These are phyloP conservation scores for Colletotrichum falcatum DNA, from an alignment of 2,329 filamentous ascomycete species.

Conservation along the genomic window DNA sequence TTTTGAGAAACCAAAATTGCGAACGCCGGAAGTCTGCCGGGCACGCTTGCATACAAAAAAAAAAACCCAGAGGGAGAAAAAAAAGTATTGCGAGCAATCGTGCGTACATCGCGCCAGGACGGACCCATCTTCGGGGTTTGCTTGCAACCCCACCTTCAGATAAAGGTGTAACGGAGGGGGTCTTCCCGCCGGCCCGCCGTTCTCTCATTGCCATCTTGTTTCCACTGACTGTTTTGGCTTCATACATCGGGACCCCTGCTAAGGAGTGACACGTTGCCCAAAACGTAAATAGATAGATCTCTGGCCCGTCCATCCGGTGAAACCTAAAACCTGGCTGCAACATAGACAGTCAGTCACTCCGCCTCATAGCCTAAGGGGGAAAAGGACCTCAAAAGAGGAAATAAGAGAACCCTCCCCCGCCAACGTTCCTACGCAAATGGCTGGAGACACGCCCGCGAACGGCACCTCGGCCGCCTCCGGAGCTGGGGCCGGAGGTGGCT, in stretches of 20 bases:
- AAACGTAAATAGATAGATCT: background rate
- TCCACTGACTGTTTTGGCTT: background rate
- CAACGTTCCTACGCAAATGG: slow-evolving; percentile 1
- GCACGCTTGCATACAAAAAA: too few species aligned
- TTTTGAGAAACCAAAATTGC: background rate
- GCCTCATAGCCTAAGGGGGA: background rate
- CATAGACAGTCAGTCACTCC: background rate
- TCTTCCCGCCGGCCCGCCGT: slow-evolving; percentile 2
- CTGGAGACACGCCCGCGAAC: slow-evolving; percentile 22
- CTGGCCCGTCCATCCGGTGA: background rate
- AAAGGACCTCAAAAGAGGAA: background rate
- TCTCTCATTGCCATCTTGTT: slow-evolving; percentile 11
- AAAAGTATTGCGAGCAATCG: slow-evolving; percentile 2
- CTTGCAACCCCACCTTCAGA: slow-evolving; percentile 30
- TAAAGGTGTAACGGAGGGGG: slow-evolving; percentile 32
- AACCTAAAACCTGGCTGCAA: background rate
- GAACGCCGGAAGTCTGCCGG: slow-evolving; percentile 22
- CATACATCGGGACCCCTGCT: background rate
- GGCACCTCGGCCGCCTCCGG: slow-evolving; percentile 9
- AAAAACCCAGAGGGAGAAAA: too few species aligned
- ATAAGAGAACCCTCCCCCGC: background rate
- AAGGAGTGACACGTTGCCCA: background rate
- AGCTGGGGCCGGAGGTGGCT: slow-evolving; percentile 6
- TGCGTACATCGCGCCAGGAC: slow-evolving; percentile 39
- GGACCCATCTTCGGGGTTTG: slow-evolving; percentile 40